phyloP scores from a whole-genome alignment of 169 alveolate species.

The Cardiosporidium cionae region DNA sequence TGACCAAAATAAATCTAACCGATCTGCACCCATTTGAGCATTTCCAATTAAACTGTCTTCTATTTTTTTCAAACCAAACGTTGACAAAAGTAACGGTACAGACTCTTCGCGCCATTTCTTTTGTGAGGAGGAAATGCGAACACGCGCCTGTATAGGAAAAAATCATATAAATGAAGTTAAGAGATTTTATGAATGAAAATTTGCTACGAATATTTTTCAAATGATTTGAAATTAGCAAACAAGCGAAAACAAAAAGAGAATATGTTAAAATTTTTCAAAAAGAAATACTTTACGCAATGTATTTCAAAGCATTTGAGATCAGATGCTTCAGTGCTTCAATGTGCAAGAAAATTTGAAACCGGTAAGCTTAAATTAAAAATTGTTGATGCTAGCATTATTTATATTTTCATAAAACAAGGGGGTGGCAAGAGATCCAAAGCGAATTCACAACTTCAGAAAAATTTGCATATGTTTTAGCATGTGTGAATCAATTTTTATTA shows the following conservation, averaged over 20 bases:
- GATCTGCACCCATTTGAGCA: too few relatives aligned
- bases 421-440: neutral
- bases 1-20: too few relatives aligned
- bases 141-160: constrained; percentile 39
- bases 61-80: constrained; percentile 36
- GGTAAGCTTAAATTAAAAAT: neutral
- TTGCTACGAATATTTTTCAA: neutral
- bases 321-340: too few relatives aligned
- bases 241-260: neutral
- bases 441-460: constrained; percentile 39
- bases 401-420: neutral
- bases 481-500: too few relatives aligned
- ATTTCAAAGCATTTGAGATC: too few relatives aligned
- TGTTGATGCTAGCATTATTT: neutral
- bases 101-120: constrained; percentile 31
- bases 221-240: neutral
- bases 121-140: constrained; percentile 33
- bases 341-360: too few relatives aligned
- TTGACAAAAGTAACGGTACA: constrained; percentile 43
- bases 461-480: too few relatives aligned
- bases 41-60: neutral
- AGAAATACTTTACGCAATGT: too few relatives aligned
- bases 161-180: too few relatives aligned
- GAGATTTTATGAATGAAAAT: neutral
- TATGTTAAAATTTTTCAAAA: too few relatives aligned